phyloP scores from a whole-genome alignment of 345 rosid species.

The Brassica cretica region DNA sequence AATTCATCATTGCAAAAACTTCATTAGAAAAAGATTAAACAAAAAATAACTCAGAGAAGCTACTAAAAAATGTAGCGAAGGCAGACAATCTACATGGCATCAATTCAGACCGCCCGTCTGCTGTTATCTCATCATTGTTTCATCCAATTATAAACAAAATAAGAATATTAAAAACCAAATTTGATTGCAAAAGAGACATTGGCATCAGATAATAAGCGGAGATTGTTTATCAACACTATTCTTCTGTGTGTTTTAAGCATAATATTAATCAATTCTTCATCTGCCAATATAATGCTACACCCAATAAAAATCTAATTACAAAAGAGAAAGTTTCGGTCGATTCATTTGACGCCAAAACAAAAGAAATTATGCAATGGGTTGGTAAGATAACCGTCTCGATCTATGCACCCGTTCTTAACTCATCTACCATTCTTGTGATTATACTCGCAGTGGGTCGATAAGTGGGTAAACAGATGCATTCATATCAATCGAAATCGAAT shows the following conservation, averaged over 20 bases:
- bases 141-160: background rate
- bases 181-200: background rate
- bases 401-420: constrained; percentile 32
- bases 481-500: background rate
- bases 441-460: background rate
- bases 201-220: constrained; percentile 53
- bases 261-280: constrained; percentile 36
- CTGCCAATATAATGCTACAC: background rate
- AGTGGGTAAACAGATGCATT: constrained; percentile 48
- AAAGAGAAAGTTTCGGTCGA: constrained; percentile 5
- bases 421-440: constrained; percentile 19
- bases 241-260: constrained; percentile 39
- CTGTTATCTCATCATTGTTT: constrained; percentile 38
- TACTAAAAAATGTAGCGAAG: constrained; percentile 10
- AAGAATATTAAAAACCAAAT: background rate
- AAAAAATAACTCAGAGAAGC: constrained; percentile 28
- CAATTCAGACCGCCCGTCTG: constrained; percentile 50
- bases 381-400: constrained; percentile 41
- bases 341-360: constrained; percentile 46
- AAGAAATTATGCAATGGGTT: constrained; percentile 28
- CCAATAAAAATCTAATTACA: background rate
- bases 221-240: constrained; percentile 29
- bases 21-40: background rate
- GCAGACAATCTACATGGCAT: constrained; percentile 47
- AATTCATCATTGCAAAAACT: constrained; percentile 26